A percentile compares a stretch with the other conserved stretches of the same genome.
Evolutionary conservation across 805 yeast genomes (phyloP).

Genomic region (Ascoidea rubescens): DNA sequence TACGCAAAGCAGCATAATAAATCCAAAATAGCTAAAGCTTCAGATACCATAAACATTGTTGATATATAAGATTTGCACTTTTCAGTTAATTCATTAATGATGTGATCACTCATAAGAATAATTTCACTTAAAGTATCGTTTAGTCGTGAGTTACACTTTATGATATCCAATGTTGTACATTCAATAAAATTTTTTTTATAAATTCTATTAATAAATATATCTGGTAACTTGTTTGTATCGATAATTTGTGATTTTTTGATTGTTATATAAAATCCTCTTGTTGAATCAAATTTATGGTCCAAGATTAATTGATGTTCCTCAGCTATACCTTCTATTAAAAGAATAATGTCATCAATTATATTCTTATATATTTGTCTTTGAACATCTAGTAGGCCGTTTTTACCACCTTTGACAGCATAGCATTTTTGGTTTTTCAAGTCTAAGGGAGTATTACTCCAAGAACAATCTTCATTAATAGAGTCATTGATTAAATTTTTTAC

Average conservation of each 20-base stretch:
- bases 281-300: conserved; percentile 21
- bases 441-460: conserved; percentile 24
- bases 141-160: conserved; percentile 26
- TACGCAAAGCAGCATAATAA: conserved; percentile 21
- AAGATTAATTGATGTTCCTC: conserved; percentile 15
- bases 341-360: conserved; percentile 22
- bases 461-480: conserved; percentile 27
- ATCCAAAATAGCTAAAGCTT: conserved; percentile 29
- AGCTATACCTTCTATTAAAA: conserved; percentile 15
- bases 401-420: conserved; percentile 29
- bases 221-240: conserved; percentile 16
- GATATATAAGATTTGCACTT: conserved; percentile 19
- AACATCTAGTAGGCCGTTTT: conserved; percentile 30
- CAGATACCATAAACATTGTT: conserved; percentile 25
- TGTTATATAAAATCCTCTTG: conserved; percentile 25
- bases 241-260: conserved; percentile 13
- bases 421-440: conserved; percentile 29
- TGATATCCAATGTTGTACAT: conserved; percentile 25
- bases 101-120: conserved; percentile 25
- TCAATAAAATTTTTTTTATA: conserved; percentile 21
- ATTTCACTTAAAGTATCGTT: conserved; percentile 28
- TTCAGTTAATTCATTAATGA: conserved; percentile 19
- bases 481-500: conserved; percentile 17
- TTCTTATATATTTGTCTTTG: conserved; percentile 27
- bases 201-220: conserved; percentile 19